Evolutionary conservation across 148 eudicot species (phyloP), one percentile per base, ranked within the genome.

Genomic region (Pouteria glomerata): DNA sequence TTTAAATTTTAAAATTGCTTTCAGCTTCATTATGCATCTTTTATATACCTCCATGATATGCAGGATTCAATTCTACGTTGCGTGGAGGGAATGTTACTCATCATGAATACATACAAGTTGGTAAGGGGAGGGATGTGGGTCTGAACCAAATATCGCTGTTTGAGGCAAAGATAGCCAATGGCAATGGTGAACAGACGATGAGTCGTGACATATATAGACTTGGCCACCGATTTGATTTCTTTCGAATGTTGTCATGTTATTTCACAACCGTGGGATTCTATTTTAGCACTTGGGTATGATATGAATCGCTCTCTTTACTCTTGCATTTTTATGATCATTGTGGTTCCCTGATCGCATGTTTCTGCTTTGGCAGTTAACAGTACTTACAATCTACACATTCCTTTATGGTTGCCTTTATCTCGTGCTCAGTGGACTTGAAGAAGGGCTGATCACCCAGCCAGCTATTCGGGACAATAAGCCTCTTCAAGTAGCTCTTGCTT

Each of bases 351-450:
- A 61, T 52, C 39, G 68, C 3, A 11, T 72, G 52, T 24, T 61
- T 78, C 14, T 66, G 45, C 37, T 72, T 78, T 81, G 70, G 69
- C 90, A 89, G 93, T 70, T 86, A 6, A 78, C 91, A 18, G 91
- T 87, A 71, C 78, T 89, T 33, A 87, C 78, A 3, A 86, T 87
- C 15, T 89, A 82, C 67, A 76, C 83, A 15, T 89, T 89, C 69
- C 88, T 89, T 21, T 89, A 87, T 35, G 95, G 95, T 8, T 91
- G 95, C 33, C 87, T 89, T 57, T 89, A 89, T 81, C 91, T 87
- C 2, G 87, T 82, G 48, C 82, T 89, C 8, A 89, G 94, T 82
- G 94, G 94, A 47, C 87, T 89, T 62, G 94, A 89, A 74, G 66
- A 78, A 72, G 82, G 73, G 30, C 51, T 89, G 74, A 80, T 76